Conservation (phyloP, 768 basidiomycete genomes). For the Podaxis carcinomalis region DNA sequence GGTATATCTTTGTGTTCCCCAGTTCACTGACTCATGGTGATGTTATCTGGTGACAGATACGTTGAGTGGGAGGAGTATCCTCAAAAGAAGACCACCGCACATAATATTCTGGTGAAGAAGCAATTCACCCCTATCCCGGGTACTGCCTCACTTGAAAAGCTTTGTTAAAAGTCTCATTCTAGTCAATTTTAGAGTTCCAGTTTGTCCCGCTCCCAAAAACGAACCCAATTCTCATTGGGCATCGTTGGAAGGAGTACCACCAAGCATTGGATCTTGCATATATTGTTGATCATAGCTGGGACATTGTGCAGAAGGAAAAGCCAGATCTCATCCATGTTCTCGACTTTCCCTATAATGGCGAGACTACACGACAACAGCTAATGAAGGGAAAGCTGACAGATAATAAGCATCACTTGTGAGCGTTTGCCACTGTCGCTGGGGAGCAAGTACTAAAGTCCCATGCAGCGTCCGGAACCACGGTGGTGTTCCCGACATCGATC, state of each 20-base stretch:
- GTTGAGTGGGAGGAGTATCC: constrained; percentile 47
- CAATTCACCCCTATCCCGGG: constrained; percentile 38
- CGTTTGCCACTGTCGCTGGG: neutral
- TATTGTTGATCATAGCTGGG: constrained; percentile 49
- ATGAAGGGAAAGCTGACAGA: constrained; percentile 42
- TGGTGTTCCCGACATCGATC: constrained; percentile 45
- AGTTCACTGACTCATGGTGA: neutral
- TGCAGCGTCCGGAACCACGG: constrained; percentile 50
- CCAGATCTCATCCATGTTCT: constrained; percentile 45
- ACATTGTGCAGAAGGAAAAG: constrained; percentile 47
- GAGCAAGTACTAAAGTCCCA: neutral
- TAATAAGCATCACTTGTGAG: constrained; percentile 47
- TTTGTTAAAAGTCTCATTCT: neutral
- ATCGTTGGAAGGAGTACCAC: constrained; percentile 53
- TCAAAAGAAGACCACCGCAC: constrained; percentile 37
- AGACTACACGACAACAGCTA: constrained; percentile 40
- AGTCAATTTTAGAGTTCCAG: constrained; percentile 35
- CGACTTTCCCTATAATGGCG: constrained; percentile 56
- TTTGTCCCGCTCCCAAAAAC: constrained; percentile 43
- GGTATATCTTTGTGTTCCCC: neutral
- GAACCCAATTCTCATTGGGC: constrained; percentile 45
- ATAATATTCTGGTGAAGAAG: constrained; percentile 33
- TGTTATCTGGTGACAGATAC: constrained; percentile 24
- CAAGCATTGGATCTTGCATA: constrained; percentile 40
- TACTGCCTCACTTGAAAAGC: constrained; percentile 10